Percentiles rank a stretch among this genome's conserved stretches.
These are phyloP conservation scores for Lasiosphaeria miniovina DNA, from an alignment of 495 filamentous ascomycete genomes.

Conservation along the genomic window DNA sequence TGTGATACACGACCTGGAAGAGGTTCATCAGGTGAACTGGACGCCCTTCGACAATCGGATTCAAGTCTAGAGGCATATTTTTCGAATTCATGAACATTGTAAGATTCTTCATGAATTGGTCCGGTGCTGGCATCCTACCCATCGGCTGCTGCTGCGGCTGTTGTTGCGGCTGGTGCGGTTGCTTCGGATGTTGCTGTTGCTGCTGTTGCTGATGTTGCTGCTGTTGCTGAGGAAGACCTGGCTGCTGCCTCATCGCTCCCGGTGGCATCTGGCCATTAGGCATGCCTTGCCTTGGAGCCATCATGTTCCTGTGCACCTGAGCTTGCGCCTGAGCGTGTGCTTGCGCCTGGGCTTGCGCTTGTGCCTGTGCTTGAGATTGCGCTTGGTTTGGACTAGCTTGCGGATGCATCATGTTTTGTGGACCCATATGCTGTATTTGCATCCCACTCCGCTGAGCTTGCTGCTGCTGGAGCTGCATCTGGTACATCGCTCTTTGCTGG, in stretches of 20 bases:
- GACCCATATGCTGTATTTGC: constrained; percentile 44
- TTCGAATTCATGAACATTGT: constrained; percentile 67
- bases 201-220: too few species aligned
- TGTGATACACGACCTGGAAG: constrained; percentile 69
- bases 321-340: constrained; percentile 25
- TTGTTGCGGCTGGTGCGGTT: too few species aligned
- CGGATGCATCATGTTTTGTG: constrained; percentile 38
- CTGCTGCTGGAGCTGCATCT: constrained; percentile 69
- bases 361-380: constrained; percentile 14
- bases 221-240: constrained; percentile 20
- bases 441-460: constrained; percentile 55
- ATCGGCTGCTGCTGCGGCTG: constrained; percentile 24
- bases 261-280: constrained; percentile 49
- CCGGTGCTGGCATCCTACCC: constrained; percentile 42
- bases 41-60: constrained; percentile 67
- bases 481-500: constrained; percentile 57
- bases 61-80: constrained; percentile 64
- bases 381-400: constrained; percentile 5
- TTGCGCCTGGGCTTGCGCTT: constrained; percentile 22
- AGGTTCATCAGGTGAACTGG: constrained; percentile 69
- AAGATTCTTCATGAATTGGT: constrained; percentile 73
- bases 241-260: constrained; percentile 41
- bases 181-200: too few species aligned
- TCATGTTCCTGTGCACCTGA: constrained; percentile 39
- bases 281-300: constrained; percentile 44